Base-by-base conservation (phyloP, 345 rosid genomes). In the Triadica sebifera region DNA sequence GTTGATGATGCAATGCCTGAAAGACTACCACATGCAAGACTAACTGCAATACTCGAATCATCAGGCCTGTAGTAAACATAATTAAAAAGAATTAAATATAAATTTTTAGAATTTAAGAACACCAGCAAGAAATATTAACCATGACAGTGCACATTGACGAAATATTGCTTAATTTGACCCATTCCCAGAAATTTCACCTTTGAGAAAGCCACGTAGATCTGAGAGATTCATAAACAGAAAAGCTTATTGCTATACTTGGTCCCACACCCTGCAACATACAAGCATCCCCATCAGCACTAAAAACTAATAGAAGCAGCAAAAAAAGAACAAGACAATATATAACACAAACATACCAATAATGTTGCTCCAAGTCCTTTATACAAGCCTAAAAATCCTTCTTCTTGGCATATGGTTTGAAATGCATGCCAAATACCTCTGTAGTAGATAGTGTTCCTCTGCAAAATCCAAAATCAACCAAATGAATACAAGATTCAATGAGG, bases 321-420 rank as follows among this genome's bases (percentile, higher is more conserved):
- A 29, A 4, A 13, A 17, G 46, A 61, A 12, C 39, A 25, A 2
- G 43, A 29, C 4, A 46, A 29, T 34, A 53, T 51, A n/a, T 7
- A 74, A 63, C 22, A 45, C 68, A 51, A 77, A 59, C 77, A 73
- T 85, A 92, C 96, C 89, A 93, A 75, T 72, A 95, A 87, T 49
- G 98, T 95, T 60, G 98, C 87, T 77, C 98, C 96, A 37, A 93
- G 94, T 81, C 99, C 99, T 75, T 90, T 95, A 81, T 95, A 91
- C 62, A 95, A 87, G 37, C 99, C 98, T 63, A 86, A 81, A 76
- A 84, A 70, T 65, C 97, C 98, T 83, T 95, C 99, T 16, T 95
- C 97, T 55, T 70, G 67, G 85, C 74, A 76, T 50, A 95, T 95
- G 56, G 97, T 91, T 70, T 69, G 84, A 70, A 95, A 82, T 68